phyloP scores from a whole-genome alignment of 106 monocot species.

The Platanthera guangdongensis region DNA sequence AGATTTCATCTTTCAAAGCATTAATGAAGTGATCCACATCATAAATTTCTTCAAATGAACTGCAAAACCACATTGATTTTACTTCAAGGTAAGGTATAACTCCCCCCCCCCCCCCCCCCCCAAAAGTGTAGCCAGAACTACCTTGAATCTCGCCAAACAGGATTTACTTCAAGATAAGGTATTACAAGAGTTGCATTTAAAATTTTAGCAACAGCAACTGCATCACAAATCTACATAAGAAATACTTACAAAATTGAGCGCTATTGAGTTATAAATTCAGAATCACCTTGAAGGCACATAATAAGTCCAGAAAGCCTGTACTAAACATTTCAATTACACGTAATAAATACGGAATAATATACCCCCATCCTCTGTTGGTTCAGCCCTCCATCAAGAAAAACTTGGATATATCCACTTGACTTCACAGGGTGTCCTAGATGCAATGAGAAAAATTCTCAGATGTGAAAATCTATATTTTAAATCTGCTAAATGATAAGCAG shows the following conservation, averaged over 20 bases:
- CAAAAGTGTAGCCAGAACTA: background rate
- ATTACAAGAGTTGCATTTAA: constrained; percentile 82
- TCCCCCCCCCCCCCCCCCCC: background rate
- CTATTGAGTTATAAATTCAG: background rate
- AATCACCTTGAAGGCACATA: background rate
- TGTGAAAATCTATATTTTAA: background rate
- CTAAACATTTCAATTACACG: background rate
- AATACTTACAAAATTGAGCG: background rate
- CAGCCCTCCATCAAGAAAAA: constrained; percentile 87
- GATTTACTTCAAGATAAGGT: constrained; percentile 76
- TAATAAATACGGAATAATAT: constrained; percentile 12
- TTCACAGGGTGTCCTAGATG: constrained; percentile 20
- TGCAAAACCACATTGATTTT: constrained; percentile 17
- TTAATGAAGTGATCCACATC: constrained; percentile 76
- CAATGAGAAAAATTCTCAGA: background rate
- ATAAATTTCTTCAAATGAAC: constrained; percentile 71
- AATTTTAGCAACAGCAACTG: constrained; percentile 78
- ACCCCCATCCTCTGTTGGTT: constrained; percentile 96
- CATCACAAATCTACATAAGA: constrained; percentile 69
- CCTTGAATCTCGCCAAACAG: constrained; percentile 91
- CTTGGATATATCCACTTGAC: constrained; percentile 62
- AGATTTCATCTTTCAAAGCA: constrained; percentile 61
- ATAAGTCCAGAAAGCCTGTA: too few species aligned
- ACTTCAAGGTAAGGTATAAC: background rate
- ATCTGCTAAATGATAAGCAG: background rate